Evolutionary conservation across 805 yeast genomes (phyloP), one percentile per base, ranked within the genome.

Genomic region (Wickerhamomyces strasburgensis): DNA sequence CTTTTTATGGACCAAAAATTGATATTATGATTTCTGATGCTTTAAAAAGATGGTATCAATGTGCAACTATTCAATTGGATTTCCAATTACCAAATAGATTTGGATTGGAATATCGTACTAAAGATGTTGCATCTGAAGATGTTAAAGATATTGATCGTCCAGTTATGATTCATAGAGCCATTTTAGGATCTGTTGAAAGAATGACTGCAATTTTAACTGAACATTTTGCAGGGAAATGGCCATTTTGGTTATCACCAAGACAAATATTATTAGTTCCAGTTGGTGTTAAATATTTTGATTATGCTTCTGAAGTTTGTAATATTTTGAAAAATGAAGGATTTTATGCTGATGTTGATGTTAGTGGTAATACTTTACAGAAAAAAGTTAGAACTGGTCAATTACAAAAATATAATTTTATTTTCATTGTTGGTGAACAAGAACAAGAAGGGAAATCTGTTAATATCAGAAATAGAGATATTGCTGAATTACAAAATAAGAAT

Each of bases 191-290:
- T 31, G 94, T 93, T 43, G 99, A 93, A 74, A 85, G 99, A 75
- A 89, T 93, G 98, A 85, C 96, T 46, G 98, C 97, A 46, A 90
- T 93, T 54, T 78, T 93, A 64, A 89, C 95, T 42, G 99, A 93
- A 68, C 98, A 93, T 70, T 93, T 73, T 68, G 96, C 89, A 60
- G 99, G 99, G 57, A 93, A 88, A 64, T 93, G 99, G 99, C 99
- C 99, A 58, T 86, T 93, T 75, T 93, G 98, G 98, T 74, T 93
- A 60, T 89, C 98, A n/a, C 99, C 99, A 57, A 84, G 98, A 71
- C 99, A 93, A 70, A 76, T 90, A 40, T 72, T 90, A 54, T 94
- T 93, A 55, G 93, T 93, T 21, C 98, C 98, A 52, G 97, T 93
- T 53, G 97, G 96, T 58, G 94, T 84, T 47, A 87, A 85, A 64